Conservation (phyloP, 2,329 filamentous ascomycete genomes). For the Sporothrix brasiliensis region DNA sequence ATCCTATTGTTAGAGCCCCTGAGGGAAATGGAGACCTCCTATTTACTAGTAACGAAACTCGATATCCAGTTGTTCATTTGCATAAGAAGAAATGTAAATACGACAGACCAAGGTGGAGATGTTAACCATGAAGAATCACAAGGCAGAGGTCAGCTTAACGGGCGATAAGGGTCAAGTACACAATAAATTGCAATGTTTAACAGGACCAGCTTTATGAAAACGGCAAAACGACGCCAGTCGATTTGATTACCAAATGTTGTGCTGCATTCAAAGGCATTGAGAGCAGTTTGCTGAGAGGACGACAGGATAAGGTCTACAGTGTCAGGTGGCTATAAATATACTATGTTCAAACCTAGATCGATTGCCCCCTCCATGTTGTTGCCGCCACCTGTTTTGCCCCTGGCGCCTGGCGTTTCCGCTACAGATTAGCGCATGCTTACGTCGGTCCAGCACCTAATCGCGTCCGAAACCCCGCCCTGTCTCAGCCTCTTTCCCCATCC, state of each 20-base stretch:
- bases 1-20: slow-evolving; percentile 8
- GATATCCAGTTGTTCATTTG: not conserved
- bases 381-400: slow-evolving; percentile 13
- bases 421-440: too few species aligned
- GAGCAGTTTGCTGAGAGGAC: too few species aligned
- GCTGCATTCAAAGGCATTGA: not conserved
- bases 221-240: not conserved
- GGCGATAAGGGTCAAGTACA: too few species aligned
- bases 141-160: too few species aligned
- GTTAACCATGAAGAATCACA: not conserved
- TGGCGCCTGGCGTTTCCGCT: not conserved
- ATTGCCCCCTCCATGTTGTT: not conserved
- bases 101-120: not conserved
- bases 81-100: not conserved
- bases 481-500: not conserved
- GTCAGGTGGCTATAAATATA: too few species aligned
- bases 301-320: too few species aligned
- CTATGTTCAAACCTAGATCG: too few species aligned
- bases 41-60: not conserved
- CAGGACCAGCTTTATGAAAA: not conserved
- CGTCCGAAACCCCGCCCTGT: slow-evolving; percentile 7
- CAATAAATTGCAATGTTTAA: not conserved
- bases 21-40: slow-evolving; percentile 20
- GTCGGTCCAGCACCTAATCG: too few species aligned
- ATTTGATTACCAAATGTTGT: not conserved